Conservation (phyloP, 306 rosid genomes). For the Pachyrhizus erosus region DNA sequence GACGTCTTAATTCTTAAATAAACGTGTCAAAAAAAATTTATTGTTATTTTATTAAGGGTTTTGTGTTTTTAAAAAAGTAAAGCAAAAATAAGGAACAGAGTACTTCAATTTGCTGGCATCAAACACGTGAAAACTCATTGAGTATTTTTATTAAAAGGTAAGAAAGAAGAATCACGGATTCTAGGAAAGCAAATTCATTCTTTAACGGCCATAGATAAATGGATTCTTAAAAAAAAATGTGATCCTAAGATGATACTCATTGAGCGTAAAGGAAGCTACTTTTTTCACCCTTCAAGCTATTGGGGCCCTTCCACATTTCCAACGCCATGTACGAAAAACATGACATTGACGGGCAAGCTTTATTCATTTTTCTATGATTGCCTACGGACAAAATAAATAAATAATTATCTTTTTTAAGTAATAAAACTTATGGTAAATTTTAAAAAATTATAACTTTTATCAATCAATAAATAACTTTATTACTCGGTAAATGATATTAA, state of each 20-base stretch:
- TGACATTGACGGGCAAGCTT: neutral
- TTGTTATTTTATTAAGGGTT: no score
- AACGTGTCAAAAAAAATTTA: no score
- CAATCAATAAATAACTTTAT: neutral
- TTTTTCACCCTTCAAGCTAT: neutral
- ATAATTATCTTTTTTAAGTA: neutral
- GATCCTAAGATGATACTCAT: slow-evolving; percentile 5
- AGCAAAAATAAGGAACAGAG: neutral
- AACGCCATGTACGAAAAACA: neutral
- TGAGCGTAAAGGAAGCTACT: neutral
- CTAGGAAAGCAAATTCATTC: slow-evolving; percentile 1
- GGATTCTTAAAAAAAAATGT: neutral
- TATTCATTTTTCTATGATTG: neutral
- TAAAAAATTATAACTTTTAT: neutral
- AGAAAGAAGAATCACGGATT: neutral
- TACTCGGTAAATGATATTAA: neutral
- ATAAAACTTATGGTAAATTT: neutral
- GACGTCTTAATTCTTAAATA: no score
- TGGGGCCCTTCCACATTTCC: neutral
- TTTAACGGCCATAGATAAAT: neutral
- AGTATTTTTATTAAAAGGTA: neutral
- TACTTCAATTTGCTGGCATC: neutral
- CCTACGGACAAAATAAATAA: neutral
- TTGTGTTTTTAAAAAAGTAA: neutral
- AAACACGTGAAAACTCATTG: neutral